Conservation (phyloP, 1,139 yeast species). For the Arxiozyma telluris region DNA sequence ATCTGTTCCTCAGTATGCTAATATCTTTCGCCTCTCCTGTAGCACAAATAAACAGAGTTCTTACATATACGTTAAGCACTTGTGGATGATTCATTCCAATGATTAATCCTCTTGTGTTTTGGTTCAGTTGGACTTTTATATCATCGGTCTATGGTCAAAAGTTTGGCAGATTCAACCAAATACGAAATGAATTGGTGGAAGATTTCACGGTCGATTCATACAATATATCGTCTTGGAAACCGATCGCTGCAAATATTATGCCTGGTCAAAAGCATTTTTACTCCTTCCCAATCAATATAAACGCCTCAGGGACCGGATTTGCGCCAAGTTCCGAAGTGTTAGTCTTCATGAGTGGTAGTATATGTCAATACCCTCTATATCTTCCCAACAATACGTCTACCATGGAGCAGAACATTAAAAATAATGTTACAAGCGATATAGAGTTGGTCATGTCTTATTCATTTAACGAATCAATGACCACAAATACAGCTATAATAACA, state of each 20-base stretch:
- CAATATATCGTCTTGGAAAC: slow-evolving; percentile 25
- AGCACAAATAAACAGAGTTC: no score
- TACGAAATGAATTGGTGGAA: not conserved
- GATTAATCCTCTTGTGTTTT: not conserved
- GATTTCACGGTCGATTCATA: slow-evolving; percentile 15
- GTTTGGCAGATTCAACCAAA: not conserved
- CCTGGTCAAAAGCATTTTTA: slow-evolving; percentile 21
- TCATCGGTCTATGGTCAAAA: not conserved
- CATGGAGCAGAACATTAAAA: not conserved
- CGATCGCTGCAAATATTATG: slow-evolving; percentile 18
- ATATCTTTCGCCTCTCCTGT: no score
- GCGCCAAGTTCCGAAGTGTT: slow-evolving; percentile 39
- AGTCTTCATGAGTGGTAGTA: slow-evolving; percentile 52
- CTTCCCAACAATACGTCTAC: slow-evolving; percentile 15
- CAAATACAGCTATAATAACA: slow-evolving; percentile 18
- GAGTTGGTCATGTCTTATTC: slow-evolving; percentile 44
- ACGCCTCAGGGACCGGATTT: slow-evolving; percentile 13
- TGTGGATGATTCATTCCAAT: not conserved
- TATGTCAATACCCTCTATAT: slow-evolving; percentile 41
- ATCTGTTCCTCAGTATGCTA: no score
- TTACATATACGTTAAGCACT: no score
- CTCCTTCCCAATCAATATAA: slow-evolving; percentile 18
- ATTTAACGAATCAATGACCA: slow-evolving; percentile 38
- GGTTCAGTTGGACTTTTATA: not conserved
- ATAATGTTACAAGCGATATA: slow-evolving; percentile 22